Percentiles rank a stretch among this genome's conserved stretches.
Evolutionary conservation across 192 early-diverging fungal species (phyloP).

Genomic region (Coemansia sp.): DNA sequence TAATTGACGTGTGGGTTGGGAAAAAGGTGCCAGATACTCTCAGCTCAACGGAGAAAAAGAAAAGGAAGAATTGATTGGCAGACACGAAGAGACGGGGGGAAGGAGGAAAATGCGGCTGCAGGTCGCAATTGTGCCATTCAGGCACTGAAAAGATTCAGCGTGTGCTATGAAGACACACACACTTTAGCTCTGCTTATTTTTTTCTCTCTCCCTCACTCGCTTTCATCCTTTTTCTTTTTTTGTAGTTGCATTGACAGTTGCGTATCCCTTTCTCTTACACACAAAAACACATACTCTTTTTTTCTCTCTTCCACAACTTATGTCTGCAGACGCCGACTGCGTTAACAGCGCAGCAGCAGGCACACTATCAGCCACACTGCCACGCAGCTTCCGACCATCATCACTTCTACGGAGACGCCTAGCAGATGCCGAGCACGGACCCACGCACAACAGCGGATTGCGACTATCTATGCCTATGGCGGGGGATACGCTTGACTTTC

Average conservation of each 20-base stretch:
- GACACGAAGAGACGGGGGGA: neutral
- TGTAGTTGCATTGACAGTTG: neutral
- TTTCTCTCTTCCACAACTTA: neutral
- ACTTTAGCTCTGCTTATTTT: conserved; percentile 2
- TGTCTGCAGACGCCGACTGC: conserved; percentile 14
- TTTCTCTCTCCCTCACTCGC: neutral
- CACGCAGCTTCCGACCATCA: conserved; percentile 31
- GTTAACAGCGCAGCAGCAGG: neutral
- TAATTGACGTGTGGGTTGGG: neutral
- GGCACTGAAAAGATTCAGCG: too few species aligned
- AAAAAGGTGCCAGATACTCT: neutral
- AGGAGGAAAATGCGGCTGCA: neutral
- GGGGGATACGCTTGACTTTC: conserved; percentile 8
- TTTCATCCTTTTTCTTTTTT: conserved; percentile 5
- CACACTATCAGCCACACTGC: conserved; percentile 27
- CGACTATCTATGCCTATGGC: conserved; percentile 16
- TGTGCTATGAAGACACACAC: neutral
- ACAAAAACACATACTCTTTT: neutral
- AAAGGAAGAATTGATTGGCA: too few species aligned
- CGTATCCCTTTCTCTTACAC: neutral
- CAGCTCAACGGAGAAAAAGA: too few species aligned
- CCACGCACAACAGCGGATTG: neutral
- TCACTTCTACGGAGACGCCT: conserved; percentile 31
- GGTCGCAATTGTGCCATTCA: too few species aligned
- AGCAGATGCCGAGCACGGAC: neutral